These are phyloP conservation scores for Coemansia aciculifera DNA, from an alignment of 192 early-diverging fungal genomes.

Conservation along the genomic window DNA sequence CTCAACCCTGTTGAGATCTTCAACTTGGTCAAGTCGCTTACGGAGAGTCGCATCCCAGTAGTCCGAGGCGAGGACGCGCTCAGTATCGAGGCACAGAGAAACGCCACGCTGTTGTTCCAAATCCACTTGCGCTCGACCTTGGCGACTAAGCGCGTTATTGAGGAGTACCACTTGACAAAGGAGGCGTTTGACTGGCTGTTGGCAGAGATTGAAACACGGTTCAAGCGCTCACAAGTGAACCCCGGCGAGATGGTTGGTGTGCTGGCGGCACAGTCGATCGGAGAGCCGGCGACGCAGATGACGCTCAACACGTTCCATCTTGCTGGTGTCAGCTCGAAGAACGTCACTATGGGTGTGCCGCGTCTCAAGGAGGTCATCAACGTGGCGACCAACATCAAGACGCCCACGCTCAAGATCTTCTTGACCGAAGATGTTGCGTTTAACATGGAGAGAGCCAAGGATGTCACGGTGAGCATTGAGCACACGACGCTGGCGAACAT, in stretches of 20 bases:
- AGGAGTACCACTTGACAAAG: constrained; percentile 82
- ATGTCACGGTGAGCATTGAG: constrained; percentile 83
- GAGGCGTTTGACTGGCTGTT: constrained; percentile 94
- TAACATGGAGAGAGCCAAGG: constrained; percentile 82
- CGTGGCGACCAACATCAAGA: constrained; percentile 95
- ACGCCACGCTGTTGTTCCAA: constrained; percentile 92
- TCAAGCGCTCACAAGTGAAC: constrained; percentile 86
- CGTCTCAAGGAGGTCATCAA: constrained; percentile 99
- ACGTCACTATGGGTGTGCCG: constrained; percentile 97
- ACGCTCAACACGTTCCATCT: constrained; percentile 99
- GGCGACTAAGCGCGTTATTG: constrained; percentile 81
- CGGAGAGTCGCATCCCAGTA: constrained; percentile 68
- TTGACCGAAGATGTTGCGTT: constrained; percentile 68
- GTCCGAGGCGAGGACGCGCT: constrained; percentile 89
- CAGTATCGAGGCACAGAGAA: constrained; percentile 82
- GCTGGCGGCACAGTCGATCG: constrained; percentile 97
- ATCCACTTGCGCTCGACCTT: constrained; percentile 81
- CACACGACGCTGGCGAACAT: constrained; percentile 89
- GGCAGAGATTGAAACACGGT: constrained; percentile 90
- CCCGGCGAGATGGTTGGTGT: constrained; percentile 98
- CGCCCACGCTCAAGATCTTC: constrained; percentile 80
- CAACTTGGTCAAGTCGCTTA: constrained; percentile 70
- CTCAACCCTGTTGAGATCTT: constrained; percentile 83
- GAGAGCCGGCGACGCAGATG: constrained; percentile 99
- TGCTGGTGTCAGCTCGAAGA: constrained; percentile 96